phyloP scores from a whole-genome alignment of 768 basidiomycete genomes.

The Rubroboletus satanas region DNA sequence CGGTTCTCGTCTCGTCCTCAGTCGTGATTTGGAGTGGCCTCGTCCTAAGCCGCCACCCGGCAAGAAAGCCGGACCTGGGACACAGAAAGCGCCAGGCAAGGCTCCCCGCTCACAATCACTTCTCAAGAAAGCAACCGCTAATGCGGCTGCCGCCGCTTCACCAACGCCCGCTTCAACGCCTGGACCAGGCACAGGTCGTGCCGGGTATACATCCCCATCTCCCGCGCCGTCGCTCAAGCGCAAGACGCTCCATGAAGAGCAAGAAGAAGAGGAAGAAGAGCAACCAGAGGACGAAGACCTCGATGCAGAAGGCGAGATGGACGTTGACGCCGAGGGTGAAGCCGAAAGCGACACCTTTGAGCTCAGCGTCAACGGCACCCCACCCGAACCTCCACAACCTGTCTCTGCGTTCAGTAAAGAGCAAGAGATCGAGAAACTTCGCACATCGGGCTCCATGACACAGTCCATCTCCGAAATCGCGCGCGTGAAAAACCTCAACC shows the following conservation, averaged over 20 bases:
- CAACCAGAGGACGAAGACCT: slow-evolving; percentile 47
- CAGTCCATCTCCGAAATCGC: slow-evolving; percentile 97
- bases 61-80: slow-evolving; percentile 47
- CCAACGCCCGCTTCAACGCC: slow-evolving; percentile 51
- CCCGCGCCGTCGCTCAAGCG: slow-evolving; percentile 64
- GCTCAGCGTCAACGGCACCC: slow-evolving; percentile 45
- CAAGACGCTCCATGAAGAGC: slow-evolving; percentile 60
- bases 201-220: slow-evolving; percentile 49
- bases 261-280: slow-evolving; percentile 58
- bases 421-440: slow-evolving; percentile 97
- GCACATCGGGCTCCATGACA: slow-evolving; percentile 98
- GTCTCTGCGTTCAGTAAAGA: slow-evolving; percentile 84
- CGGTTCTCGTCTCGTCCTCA: slow-evolving; percentile 79
- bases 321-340: slow-evolving; percentile 45
- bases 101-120: slow-evolving; percentile 55
- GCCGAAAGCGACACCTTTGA: slow-evolving; percentile 69
- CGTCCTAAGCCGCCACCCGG: slow-evolving; percentile 69
- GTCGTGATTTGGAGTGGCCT: slow-evolving; percentile 92
- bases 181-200: slow-evolving; percentile 31
- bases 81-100: slow-evolving; percentile 59
- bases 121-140: slow-evolving; percentile 65
- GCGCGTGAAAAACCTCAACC: slow-evolving; percentile 96
- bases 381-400: slow-evolving; percentile 49
- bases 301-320: slow-evolving; percentile 45
- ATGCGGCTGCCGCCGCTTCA: slow-evolving; percentile 64